phyloP scores from a whole-genome alignment of 371 early-diverging fungal species.

The Mucor mucedo region DNA sequence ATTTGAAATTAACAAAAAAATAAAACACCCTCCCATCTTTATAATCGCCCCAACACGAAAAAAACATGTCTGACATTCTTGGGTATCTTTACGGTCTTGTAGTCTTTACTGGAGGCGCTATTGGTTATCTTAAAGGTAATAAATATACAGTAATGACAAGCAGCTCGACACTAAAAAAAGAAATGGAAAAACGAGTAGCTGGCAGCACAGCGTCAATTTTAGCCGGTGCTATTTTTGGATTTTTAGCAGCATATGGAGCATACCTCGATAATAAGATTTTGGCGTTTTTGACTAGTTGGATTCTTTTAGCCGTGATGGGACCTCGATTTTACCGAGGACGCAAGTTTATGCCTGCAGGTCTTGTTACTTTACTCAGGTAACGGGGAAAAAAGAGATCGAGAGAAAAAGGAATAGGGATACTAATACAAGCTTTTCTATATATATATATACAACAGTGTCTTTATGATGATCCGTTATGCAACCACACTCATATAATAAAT shows the following conservation, averaged over 20 bases:
- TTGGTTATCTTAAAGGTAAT: conserved; percentile 56
- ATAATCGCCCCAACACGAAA: not conserved
- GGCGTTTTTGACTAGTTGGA: conserved; percentile 49
- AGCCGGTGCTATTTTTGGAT: conserved; percentile 50
- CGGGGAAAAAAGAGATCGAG: not conserved
- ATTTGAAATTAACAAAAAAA: no score
- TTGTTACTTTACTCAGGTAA: conserved; percentile 58
- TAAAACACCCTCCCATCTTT: not conserved
- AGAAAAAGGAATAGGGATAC: no score
- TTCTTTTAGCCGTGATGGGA: conserved; percentile 63
- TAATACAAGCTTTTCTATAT: no score
- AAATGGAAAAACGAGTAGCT: conserved; percentile 25
- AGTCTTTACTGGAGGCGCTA: conserved; percentile 46
- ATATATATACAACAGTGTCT: conserved; percentile 15
- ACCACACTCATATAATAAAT: conserved; percentile 13
- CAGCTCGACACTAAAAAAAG: not conserved
- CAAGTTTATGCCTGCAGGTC: conserved; percentile 70
- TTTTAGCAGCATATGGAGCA: conserved; percentile 46
- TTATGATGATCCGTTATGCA: conserved; percentile 26
- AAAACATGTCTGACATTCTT: conserved; percentile 48
- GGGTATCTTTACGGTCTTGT: conserved; percentile 47
- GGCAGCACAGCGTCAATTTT: conserved; percentile 53
- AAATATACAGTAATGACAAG: no score
- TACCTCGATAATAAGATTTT: conserved; percentile 46
- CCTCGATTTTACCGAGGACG: conserved; percentile 55